Evolutionary conservation across 495 filamentous ascomycete genomes (phyloP).

Genomic region (Penicillium verhagenii): DNA sequence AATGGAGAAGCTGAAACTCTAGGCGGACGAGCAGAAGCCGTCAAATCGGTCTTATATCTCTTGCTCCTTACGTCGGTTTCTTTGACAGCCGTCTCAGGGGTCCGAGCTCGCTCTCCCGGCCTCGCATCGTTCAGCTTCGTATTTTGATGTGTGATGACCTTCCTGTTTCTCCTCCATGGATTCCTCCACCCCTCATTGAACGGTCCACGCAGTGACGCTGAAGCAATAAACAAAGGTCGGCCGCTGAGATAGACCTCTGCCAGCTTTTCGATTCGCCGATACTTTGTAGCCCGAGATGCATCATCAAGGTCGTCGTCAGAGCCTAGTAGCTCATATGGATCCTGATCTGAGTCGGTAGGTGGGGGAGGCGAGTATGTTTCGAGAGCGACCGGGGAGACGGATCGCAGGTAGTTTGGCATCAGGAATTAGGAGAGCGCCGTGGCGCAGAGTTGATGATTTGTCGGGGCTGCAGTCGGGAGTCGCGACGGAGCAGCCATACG

Average conservation of each 20-base stretch:
- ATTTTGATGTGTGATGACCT: not conserved
- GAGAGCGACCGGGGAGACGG: constrained; percentile 40
- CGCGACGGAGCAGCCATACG: constrained; percentile 17
- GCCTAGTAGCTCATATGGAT: constrained; percentile 43
- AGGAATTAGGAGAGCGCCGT: constrained; percentile 14
- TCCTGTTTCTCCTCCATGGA: constrained; percentile 54
- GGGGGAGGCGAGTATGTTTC: constrained; percentile 49
- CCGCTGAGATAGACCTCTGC: constrained; percentile 60
- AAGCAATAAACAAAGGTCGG: constrained; percentile 56
- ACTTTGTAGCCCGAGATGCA: constrained; percentile 47
- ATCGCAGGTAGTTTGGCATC: constrained; percentile 37
- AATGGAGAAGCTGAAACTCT: not conserved
- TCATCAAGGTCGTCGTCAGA: constrained; percentile 61
- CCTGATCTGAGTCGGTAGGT: constrained; percentile 27
- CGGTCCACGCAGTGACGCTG: constrained; percentile 61
- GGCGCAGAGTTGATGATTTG: constrained; percentile 8
- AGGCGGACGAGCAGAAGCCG: not conserved
- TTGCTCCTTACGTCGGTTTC: constrained; percentile 16
- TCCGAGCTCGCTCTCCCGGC: not conserved
- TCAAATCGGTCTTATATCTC: constrained; percentile 7
- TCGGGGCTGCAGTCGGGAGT: constrained; percentile 22
- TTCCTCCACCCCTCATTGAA: constrained; percentile 64
- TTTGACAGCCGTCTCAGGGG: constrained; percentile 9
- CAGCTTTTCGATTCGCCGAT: constrained; percentile 55
- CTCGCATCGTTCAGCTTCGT: not conserved